Evolutionary conservation across 140 eudicot genomes (phyloP), one percentile per base, ranked within the genome.

Genomic region (Anethum foeniculum): DNA sequence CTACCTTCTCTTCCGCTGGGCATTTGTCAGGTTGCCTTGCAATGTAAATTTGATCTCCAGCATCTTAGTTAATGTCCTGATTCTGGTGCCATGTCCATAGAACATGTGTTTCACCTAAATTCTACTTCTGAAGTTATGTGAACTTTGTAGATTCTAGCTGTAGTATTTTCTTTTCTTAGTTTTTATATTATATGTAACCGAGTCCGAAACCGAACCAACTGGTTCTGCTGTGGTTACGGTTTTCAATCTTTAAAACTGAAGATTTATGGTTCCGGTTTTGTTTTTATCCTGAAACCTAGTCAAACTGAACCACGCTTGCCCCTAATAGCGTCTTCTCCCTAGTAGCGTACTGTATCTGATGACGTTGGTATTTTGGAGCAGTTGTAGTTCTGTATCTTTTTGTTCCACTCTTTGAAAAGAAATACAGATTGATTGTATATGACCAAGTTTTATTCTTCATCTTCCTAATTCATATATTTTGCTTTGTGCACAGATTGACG

Each of bases 1-100:
- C 85, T 87, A 85, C 90, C 87, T 82, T 52, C 3, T 23, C 44
- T 52, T 80, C 79, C 52, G 80, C 85, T 27, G 82, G 89, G 74
- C 99, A 94, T 69, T 86, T 78, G 68, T 83, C 80, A 72, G 96
- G 99, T 71, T 94, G 86, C 62, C 97, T 92, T 7, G 89, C 97
- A 54, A 92, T 90, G 80, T 83, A 94, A 75, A 94, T 87, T 71
- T 90, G 92, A 84, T 94, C 97, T 56, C 97, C 97, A 4, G 88
- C 80, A 71, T 75, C 83, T 8, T 88, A 77, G 78, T 88, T 88
- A 91, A 91, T 82, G 82, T 94, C 99, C 67, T 90, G 95, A 86
- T 94, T 92, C 77, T 96, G 84, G 46, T 94, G 93, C 99, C 99
- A 92, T 69, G 93, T 90, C 99, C 99, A 94, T 1, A 94, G 81